These are phyloP conservation scores for Pyrenophora seminiperda DNA, from an alignment of 2,329 filamentous ascomycete species.

Conservation along the genomic window DNA sequence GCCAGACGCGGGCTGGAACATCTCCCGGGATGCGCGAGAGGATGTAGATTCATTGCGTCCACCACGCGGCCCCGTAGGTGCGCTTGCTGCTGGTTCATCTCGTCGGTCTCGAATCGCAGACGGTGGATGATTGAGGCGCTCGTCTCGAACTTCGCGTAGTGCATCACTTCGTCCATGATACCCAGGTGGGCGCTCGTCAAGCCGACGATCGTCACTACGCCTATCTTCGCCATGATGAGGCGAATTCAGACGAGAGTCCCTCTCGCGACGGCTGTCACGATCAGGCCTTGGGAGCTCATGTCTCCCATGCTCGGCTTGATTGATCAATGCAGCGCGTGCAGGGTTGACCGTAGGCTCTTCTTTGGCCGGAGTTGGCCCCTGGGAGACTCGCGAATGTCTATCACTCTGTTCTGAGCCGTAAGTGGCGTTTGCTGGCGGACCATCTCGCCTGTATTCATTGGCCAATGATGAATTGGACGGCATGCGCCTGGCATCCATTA, in stretches of 20 bases:
- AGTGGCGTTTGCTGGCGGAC: constrained; percentile 22
- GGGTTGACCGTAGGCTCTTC: constrained; percentile 48
- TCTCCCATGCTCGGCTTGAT: constrained; percentile 36
- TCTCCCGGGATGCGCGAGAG: constrained; percentile 45
- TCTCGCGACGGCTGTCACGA: constrained; percentile 39
- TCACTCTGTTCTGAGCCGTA: constrained; percentile 33
- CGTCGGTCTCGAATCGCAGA: constrained; percentile 47
- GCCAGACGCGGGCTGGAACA: constrained; percentile 45
- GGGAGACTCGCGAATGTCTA: constrained; percentile 24
- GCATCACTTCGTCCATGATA: constrained; percentile 36
- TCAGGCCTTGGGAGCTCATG: constrained; percentile 35
- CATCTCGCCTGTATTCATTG: constrained; percentile 39
- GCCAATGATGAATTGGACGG: constrained; percentile 28
- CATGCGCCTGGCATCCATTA: constrained; percentile 29
- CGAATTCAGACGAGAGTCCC: constrained; percentile 38
- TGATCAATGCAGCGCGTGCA: constrained; percentile 51
- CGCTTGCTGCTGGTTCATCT: constrained; percentile 47
- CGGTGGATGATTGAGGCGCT: constrained; percentile 31
- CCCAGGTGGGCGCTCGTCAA: constrained; percentile 30
- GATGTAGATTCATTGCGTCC: constrained; percentile 45
- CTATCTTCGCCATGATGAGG: constrained; percentile 34
- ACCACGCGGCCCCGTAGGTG: constrained; percentile 60
- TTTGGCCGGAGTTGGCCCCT: constrained; percentile 16
- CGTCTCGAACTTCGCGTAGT: constrained; percentile 40
- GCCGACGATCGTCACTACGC: constrained; percentile 34